phyloP scores from a whole-genome alignment of 345 rosid genomes.

The Brassica napus region DNA sequence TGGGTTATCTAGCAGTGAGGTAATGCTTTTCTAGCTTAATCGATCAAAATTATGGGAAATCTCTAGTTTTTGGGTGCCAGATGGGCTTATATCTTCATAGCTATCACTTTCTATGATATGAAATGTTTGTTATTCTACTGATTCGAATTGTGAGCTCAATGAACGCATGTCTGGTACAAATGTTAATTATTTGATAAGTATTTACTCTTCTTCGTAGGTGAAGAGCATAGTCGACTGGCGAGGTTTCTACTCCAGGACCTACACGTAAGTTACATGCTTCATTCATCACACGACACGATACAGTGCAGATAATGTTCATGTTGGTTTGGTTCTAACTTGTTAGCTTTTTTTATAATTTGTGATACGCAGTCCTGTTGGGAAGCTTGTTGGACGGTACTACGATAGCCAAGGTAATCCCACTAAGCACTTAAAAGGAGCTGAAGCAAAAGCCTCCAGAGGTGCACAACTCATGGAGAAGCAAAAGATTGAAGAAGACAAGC shows the following conservation, averaged over 20 bases:
- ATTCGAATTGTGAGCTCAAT: neutral
- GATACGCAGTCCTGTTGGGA: constrained; percentile 70
- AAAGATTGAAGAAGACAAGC: constrained; percentile 89
- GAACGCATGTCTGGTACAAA: constrained; percentile 15
- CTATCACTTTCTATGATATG: neutral
- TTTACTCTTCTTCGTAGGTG: constrained; percentile 49
- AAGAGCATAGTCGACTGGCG: constrained; percentile 92
- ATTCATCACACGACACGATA: neutral
- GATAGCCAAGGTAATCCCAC: constrained; percentile 80
- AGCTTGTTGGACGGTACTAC: constrained; percentile 82
- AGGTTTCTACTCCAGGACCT: constrained; percentile 77
- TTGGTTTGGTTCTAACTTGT: neutral
- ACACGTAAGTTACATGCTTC: constrained; percentile 58
- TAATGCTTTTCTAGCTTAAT: constrained; percentile 32
- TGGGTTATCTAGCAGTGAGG: constrained; percentile 82
- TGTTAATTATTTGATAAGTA: constrained; percentile 1
- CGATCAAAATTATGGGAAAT: neutral
- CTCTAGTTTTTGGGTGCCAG: constrained; percentile 5
- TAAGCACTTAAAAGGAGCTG: constrained; percentile 83
- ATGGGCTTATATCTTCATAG: neutral
- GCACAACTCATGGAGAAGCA: constrained; percentile 89
- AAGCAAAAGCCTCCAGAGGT: constrained; percentile 94
- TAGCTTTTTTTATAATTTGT: constrained; percentile 15
- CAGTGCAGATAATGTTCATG: neutral
- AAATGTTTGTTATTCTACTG: neutral